Base-by-base conservation (phyloP, 345 rosid species). In the Passiflora organensis region DNA sequence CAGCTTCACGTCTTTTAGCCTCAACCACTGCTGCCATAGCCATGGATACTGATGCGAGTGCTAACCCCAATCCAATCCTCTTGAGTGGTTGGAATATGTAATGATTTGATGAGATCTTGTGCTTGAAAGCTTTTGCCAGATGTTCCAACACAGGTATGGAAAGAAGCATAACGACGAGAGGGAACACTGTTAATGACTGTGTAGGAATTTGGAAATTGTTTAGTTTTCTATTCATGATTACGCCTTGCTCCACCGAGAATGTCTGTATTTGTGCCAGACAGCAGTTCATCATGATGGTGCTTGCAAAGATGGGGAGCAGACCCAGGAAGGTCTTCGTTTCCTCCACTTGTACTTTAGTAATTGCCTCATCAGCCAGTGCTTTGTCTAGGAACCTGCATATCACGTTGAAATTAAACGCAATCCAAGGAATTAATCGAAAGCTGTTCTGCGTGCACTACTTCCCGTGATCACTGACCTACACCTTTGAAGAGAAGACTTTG, bases 241-340 rank as follows among this genome's bases (percentile, higher is more conserved):
- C 23, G 62, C 85, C 86, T 76, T 80, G 89, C 55, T 73, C 66
- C 38, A 80, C 80, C 5, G 89, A 75, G 65, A 80, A 80, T 38
- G 89, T 85, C 34, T 58, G 65, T 6, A 86, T 68, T 55, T 80
- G 85, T 22, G 89, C 86, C 5, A 80, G 48, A 67, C 85, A 82
- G 37, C 83, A 75, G 60, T 68, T 82, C 87, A 75, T 79, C 75
- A 76, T 50, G 68, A 85, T 80, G 13, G 87, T 80, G 82, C 82
- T 69, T 1, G 20, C 76, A 34, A 80, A 85, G 21, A 82, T 79
- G 13, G 94, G 94, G 51, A 60, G 59, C 24, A 85, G 75, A 42
- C 82, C 76, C 2, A 79, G 49, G 73, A 83, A 79, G n/a, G 74
- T 66, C 72, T 59, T 76, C 59, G 83, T 67, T 76, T 83, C 85